Base-by-base conservation (phyloP, 225 moss, liverwort and hornwort genomes). In the Thuidium tamariscinum region DNA sequence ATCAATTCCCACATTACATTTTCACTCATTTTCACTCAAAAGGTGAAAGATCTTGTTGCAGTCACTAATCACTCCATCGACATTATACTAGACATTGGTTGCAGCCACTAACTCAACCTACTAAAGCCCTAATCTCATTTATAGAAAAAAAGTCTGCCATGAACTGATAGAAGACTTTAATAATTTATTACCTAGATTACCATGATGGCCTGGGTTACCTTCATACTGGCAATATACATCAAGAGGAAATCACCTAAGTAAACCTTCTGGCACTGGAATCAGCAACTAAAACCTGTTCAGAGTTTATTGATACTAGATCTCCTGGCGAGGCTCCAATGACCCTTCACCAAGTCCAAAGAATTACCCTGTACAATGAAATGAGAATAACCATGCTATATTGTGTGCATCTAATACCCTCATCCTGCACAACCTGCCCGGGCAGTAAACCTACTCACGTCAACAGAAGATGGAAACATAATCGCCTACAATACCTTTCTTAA, bases 311-410 rank as follows among this genome's bases (percentile, higher is more conserved):
- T 80, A 86, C 64, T 49, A 82, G 32, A 77, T 83, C 71, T 76
- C 86, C 76, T 66, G 83, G 86, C 75, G 75, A 81, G 81, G 57
- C 81, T 83, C 72, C 79, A 73, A 60, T 80, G 75, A 52, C 32
- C 66, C 82, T 59, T 70, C 49, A 34, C 83, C 86, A 84, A 88
- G 89, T 84, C 59, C 83, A 88, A 88, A 90, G 89, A 91, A 91
- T 90, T 81, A 88, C 77, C 77, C 88, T 91, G 65, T 90, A 91
- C 81, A 89, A 68, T 80, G 77, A 81, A 77, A 77, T 62, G 56
- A 59, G 54, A 88, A 84, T 76, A 85, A 81, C 67, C 66, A 65
- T 54, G 74, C 48, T 57, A 74, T 56, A 42, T 29, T 60, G 87
- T 69, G 80, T 77, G 82, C 67, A 61, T 78, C 54, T 66, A 72